phyloP scores from a whole-genome alignment of 2,329 filamentous ascomycete genomes.

The Verticillium longisporum region DNA sequence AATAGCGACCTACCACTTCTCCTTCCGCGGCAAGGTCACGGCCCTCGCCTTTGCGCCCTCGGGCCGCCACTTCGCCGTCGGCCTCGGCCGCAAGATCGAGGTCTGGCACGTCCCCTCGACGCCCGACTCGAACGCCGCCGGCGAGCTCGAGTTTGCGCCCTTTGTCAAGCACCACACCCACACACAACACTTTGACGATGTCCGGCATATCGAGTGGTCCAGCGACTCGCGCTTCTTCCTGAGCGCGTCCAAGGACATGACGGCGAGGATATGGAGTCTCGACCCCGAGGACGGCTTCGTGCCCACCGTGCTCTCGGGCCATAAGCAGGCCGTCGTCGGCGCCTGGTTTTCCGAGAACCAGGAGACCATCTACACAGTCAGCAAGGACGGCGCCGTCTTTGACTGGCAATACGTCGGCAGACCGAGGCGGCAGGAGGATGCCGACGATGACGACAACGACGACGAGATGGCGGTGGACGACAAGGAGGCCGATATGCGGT shows the following conservation, averaged over 20 bases:
- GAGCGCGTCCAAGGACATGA: slow-evolving; percentile 86
- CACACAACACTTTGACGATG: slow-evolving; percentile 80
- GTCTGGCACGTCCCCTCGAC: slow-evolving; percentile 94
- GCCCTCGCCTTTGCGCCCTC: slow-evolving; percentile 87
- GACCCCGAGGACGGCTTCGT: slow-evolving; percentile 80
- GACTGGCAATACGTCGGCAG: slow-evolving; percentile 77
- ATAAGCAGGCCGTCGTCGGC: slow-evolving; percentile 83
- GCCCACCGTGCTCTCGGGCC: slow-evolving; percentile 83
- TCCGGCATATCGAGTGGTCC: slow-evolving; percentile 89
- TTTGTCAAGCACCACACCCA: slow-evolving; percentile 86
- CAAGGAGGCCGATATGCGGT: slow-evolving; percentile 61
- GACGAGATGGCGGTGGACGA: slow-evolving; percentile 55
- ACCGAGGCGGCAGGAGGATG: slow-evolving; percentile 30
- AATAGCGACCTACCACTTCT: slow-evolving; percentile 87
- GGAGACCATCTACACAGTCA: slow-evolving; percentile 92
- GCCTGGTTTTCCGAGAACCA: slow-evolving; percentile 97
- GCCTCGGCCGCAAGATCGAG: slow-evolving; percentile 79
- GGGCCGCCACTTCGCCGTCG: slow-evolving; percentile 84
- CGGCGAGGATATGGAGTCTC: slow-evolving; percentile 90
- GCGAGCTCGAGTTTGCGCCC: slow-evolving; percentile 88
- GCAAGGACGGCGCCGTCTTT: slow-evolving; percentile 95
- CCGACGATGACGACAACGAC: slow-evolving; percentile 31
- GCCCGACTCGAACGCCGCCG: slow-evolving; percentile 69
- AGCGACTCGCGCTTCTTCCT: slow-evolving; percentile 93
- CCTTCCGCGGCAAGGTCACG: slow-evolving; percentile 79